Evolutionary conservation across 495 filamentous ascomycete species (phyloP), one percentile per base, ranked within the genome.

Genomic region (Aspergillus hancockii): DNA sequence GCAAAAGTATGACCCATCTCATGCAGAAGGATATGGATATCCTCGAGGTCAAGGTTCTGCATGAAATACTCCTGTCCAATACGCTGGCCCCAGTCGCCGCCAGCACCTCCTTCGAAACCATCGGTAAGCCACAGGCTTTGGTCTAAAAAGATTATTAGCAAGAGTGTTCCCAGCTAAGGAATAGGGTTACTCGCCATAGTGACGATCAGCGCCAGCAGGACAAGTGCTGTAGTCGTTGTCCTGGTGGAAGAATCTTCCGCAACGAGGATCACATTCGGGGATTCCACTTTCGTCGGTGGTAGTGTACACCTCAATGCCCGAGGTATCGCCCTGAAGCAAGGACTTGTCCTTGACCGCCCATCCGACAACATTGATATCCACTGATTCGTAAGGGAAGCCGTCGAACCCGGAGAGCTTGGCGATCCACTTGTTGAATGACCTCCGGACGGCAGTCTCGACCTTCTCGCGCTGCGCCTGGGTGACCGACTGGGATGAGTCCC

Each of bases 11-110:
- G 62, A 8, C 62, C 62, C 22, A 64, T 58, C 28, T 64, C 62
- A 41, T 64, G 62, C 31, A 64, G 58, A 25, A 57, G 52, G 31
- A 64, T 64, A 38, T 64, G 62, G 12, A 58, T 54, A 32, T 64
- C 40, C 32, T 60, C 57, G 0, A n/a, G 25, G 16, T 58, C 41
- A 18, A 64, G 10, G 23, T 51, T 52, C 43, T 64, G 38, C 41
- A 64, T 25, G 34, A 64, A 64, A 40, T 64, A 64, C 7, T 60
- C 50, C 23, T 32, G n/a, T 9, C 62, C 62, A 12, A 64, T 50
- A n/a, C 62, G 62, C 30, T 64, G 62, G 28, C 62, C 62, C 58
- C 62, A 64, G 50, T 64, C 62, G 22, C 62, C 62, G 21, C 62
- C 62, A 3, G 62, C 54, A 19, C 62, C 62, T 30, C 62, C 62